Conservation (phyloP, 768 basidiomycete genomes). For the Lactifluus rugatus region DNA sequence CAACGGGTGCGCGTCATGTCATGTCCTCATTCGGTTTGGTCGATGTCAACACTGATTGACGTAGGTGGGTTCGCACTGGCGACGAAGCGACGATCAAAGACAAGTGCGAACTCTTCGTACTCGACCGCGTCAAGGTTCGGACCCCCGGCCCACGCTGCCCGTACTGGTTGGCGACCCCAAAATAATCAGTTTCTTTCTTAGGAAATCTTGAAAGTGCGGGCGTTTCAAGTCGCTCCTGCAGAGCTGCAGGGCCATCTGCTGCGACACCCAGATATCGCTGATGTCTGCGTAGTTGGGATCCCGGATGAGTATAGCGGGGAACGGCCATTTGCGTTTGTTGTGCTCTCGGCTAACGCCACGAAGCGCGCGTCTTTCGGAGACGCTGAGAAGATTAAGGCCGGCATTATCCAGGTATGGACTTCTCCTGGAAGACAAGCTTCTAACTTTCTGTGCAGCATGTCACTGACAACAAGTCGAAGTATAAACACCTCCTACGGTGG, state of each 20-base stretch:
- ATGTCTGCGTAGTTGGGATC: conserved; percentile 39
- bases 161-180: not conserved
- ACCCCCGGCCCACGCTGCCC: not conserved
- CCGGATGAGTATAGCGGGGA: conserved; percentile 71
- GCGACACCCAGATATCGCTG: conserved; percentile 36
- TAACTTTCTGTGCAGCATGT: conserved; percentile 21
- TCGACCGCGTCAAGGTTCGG: conserved; percentile 51
- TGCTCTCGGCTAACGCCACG: conserved; percentile 35
- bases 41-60: not conserved
- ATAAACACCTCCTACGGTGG: conserved; percentile 32
- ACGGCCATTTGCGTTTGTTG: conserved; percentile 61
- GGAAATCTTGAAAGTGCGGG: not conserved
- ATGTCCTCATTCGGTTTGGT: too few species aligned
- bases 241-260: conserved; percentile 31
- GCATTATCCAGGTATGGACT: conserved; percentile 44
- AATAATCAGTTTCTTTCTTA: not conserved
- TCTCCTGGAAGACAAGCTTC: not conserved
- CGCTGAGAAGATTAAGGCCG: conserved; percentile 32
- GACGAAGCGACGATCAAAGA: conserved; percentile 48
- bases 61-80: conserved; percentile 57
- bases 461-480: conserved; percentile 27
- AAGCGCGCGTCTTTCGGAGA: conserved; percentile 29
- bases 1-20: conserved; percentile 38
- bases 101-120: conserved; percentile 46
- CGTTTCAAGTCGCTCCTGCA: conserved; percentile 27